Evolutionary conservation across 139 green algal species (phyloP), one percentile per base, ranked within the genome.

Genomic region (Monoraphidium neglectum): DNA sequence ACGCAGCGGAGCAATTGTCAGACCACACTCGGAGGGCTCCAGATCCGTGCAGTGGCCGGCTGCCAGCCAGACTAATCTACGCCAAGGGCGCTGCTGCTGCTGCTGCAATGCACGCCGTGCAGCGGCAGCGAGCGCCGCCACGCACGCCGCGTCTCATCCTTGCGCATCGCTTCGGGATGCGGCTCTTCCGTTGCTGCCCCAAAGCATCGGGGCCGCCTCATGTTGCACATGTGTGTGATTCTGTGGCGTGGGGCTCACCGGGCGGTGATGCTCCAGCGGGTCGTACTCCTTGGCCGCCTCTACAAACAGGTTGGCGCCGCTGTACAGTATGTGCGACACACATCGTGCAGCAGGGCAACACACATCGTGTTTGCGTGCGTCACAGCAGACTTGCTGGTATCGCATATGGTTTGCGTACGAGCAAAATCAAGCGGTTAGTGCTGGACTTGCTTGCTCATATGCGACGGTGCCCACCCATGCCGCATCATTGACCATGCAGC

Each of bases 261-360:
- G 51, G 36, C 72, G 57, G 72, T 77, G 72, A 18, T 70, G 72
- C 43, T 62, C 72, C 28, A 77, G 32, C 15, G 59, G 59, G 33
- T 77, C 72, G 24, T 64, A 77, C 30, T 54, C 72, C 4, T 49
- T 51, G 32, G n/a, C n/a, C n/a, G 40, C 26, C 59, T 70, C n/a
- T 40, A 63, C 15, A 21, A 33, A 30, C 54, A 61, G 43, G 10
- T 38, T 24, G 10, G 5, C 35, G 28, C 16, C 13, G 36, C 24
- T 33, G n/a, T 4, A 3, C 13, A 46, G 24, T 18, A 13, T 6
- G 66, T 40, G 18, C n/a, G 6, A 18, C 24, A 36, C 21, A 6
- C n/a, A 6, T 1, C 3, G 16, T 15, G 15, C 16, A 5, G 36
- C 28, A 23, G 24, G 36, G 23, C 35, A 1, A 24, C 18, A 26